A percentile compares a stretch with the other conserved stretches of the same genome.
These are phyloP conservation scores for Pleurotus tuber-regium DNA, from an alignment of 768 basidiomycete genomes.

Conservation along the genomic window DNA sequence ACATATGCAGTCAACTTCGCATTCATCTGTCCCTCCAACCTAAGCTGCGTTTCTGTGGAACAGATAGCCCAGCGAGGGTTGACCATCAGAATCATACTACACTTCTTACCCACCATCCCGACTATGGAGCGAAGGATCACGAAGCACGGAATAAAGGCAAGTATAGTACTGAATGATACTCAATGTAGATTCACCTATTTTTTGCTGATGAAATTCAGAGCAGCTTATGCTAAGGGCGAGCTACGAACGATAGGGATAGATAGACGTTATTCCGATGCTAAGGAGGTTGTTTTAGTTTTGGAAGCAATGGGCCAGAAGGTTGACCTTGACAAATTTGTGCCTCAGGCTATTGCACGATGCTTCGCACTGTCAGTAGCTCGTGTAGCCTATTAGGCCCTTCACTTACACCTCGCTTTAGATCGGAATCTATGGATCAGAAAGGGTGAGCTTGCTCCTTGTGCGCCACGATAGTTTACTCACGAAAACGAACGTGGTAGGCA, in stretches of 20 bases:
- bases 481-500: neutral
- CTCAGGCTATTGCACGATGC: slow-evolving; percentile 2
- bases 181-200: neutral
- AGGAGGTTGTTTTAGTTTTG: neutral
- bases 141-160: neutral
- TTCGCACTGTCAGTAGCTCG: slow-evolving; percentile 3
- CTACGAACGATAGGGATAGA: neutral
- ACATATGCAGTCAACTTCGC: slow-evolving; percentile 1
- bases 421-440: neutral
- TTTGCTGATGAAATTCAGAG: neutral
- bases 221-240: slow-evolving; percentile 7
- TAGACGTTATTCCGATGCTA: slow-evolving; percentile 1
- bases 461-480: neutral
- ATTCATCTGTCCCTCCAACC: slow-evolving; percentile 2
- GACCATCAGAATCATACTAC: slow-evolving; percentile 3
- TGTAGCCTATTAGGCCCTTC: no score
- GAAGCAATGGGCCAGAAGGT: slow-evolving; percentile 2
- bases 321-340: neutral
- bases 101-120: neutral
- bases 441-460: neutral
- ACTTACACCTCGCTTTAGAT: neutral
- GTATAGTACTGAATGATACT: neutral
- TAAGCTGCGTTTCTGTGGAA: neutral
- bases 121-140: neutral
- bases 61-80: neutral